Percentiles rank a stretch among this genome's conserved stretches.
Evolutionary conservation across 257 asterid species (phyloP).

Genomic region (Verbena officinalis): DNA sequence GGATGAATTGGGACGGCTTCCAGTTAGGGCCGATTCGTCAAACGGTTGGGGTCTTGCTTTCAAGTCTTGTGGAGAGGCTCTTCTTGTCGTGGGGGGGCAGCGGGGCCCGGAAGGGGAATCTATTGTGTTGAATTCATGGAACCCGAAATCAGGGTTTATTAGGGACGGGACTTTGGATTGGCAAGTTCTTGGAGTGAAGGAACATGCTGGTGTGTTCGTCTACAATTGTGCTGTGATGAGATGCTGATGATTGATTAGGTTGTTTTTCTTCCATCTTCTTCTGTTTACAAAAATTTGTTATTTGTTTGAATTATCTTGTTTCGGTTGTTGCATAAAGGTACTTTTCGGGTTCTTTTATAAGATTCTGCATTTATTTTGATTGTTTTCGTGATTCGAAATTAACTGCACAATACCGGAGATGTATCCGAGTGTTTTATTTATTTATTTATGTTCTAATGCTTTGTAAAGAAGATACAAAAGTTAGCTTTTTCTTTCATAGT

Average conservation of each 20-base stretch:
- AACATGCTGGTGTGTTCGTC: constrained; percentile 85
- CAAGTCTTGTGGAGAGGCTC: constrained; percentile 69
- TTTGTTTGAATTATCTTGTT: constrained; percentile 37
- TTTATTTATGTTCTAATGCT: constrained; percentile 11
- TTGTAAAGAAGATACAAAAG: not conserved
- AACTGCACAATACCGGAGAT: constrained; percentile 28
- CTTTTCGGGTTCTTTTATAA: constrained; percentile 19
- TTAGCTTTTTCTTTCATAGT: not conserved
- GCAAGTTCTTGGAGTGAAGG: constrained; percentile 75
- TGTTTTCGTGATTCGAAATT: constrained; percentile 32
- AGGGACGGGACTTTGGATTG: constrained; percentile 65
- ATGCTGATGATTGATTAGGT: constrained; percentile 45
- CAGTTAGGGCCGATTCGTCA: constrained; percentile 80
- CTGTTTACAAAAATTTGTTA: constrained; percentile 39
- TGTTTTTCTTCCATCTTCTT: constrained; percentile 38
- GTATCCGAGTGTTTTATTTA: not conserved
- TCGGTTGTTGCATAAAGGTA: constrained; percentile 39
- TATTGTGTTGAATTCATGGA: constrained; percentile 71
- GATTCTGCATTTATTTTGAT: constrained; percentile 29
- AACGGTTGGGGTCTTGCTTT: constrained; percentile 97
- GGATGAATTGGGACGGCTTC: constrained; percentile 80
- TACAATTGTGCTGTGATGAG: constrained; percentile 93
- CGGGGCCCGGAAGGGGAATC: constrained; percentile 90
- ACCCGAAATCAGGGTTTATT: constrained; percentile 55
- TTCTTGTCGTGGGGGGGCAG: constrained; percentile 91